Base-by-base conservation (phyloP, 345 rosid species). In the Salix udensis region DNA sequence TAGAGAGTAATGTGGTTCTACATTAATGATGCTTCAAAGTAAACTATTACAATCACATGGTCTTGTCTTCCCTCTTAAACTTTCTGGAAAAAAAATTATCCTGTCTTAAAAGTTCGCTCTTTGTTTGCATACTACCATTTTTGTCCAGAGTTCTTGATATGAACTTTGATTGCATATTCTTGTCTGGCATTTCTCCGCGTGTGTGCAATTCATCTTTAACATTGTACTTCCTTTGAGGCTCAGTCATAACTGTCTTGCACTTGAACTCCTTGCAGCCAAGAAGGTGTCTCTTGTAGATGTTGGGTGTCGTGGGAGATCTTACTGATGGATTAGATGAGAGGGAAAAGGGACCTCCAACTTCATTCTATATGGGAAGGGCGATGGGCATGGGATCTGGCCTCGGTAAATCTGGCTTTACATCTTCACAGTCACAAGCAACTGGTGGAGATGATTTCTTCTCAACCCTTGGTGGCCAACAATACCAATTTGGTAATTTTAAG, bases 331-430 rank as follows among this genome's bases (percentile, higher is more conserved):
- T 80, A 9, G 90, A 88, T 66, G 98, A 92, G 71, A 88, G 79
- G 80, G 90, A 86, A 70, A 93, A 87, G 83, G 91, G 88, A 21
- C 88, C 88, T 46, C 83, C 88, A 18, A 65, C 97, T 68, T 74
- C 97, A 7, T 82, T 88, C 78, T 86, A 88, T 82, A 89, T 90
- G 92, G 98, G 98, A 44, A 91, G 92, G 85, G 95, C 99, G 1
- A 94, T 94, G 97, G 97, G 97, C 23, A 70, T 86, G 7, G 92
- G 97, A 53, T 83, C 96, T 2, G 97, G 98, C 71, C 89, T 93
- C 7, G 89, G 95, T 76, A 90, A 80, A 74, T 84, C 95, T 5
- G 90, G 91, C 39, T 73, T 89, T 55, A 50, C 86, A 64, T 70
- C 89, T 55, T 44, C 91, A 40, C 65, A 68, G 24, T 26, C 76